Percentiles rank a stretch among this genome's conserved stretches.
phyloP scores from a whole-genome alignment of 148 eudicot genomes.

The Pharnaceum exiguum region DNA sequence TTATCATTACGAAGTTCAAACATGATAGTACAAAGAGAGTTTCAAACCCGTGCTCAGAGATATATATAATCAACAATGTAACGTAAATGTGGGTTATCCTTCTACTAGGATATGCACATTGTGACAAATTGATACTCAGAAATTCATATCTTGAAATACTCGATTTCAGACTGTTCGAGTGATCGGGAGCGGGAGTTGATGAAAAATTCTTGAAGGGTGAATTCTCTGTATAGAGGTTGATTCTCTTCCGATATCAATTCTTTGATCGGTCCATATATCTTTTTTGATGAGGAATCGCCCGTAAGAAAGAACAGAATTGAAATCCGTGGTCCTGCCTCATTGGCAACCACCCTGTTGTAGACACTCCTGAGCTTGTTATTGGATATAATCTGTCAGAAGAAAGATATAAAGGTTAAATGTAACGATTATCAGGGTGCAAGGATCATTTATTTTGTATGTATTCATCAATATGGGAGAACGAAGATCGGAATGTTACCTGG shows the following conservation, averaged over 20 bases:
- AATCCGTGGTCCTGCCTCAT: constrained; percentile 33
- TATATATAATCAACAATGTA: no score
- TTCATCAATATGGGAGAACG: background rate
- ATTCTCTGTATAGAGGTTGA: constrained; percentile 25
- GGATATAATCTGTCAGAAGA: constrained; percentile 17
- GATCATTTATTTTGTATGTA: background rate
- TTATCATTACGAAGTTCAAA: no score
- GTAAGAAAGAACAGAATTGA: constrained; percentile 30
- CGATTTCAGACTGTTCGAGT: constrained; percentile 11
- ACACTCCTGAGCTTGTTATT: constrained; percentile 35
- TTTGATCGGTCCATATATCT: constrained; percentile 36
- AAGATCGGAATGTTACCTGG: constrained; percentile 22
- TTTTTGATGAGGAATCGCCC: background rate
- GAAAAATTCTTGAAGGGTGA: constrained; percentile 15
- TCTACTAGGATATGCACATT: no score
- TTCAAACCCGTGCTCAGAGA: no score
- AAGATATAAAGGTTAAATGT: background rate
- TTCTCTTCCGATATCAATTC: constrained; percentile 37
- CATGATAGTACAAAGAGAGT: no score
- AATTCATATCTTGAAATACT: constrained; percentile 8
- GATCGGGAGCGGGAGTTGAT: background rate
- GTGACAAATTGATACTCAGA: background rate
- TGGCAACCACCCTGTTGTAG: constrained; percentile 30
- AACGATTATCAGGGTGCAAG: background rate
- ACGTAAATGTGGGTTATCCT: no score